Evolutionary conservation across 2,329 filamentous ascomycete genomes (phyloP).

Genomic region (Chaetomium strumarium): DNA sequence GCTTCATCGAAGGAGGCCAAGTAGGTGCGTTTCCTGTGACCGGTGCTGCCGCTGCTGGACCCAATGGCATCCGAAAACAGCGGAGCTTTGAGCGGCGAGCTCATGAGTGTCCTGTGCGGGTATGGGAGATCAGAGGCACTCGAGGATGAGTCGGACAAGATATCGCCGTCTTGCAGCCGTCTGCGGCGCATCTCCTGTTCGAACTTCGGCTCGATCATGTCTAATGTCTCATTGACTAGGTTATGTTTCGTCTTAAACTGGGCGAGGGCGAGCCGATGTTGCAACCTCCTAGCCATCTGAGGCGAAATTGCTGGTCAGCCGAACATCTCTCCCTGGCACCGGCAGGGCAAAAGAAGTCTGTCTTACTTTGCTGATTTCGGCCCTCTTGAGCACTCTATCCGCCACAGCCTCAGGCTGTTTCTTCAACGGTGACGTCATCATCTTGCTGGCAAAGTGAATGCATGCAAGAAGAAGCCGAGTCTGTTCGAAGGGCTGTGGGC

Average conservation of each 20-base stretch:
- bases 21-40: conserved; percentile 60
- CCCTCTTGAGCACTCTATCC: conserved; percentile 65
- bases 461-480: conserved; percentile 8
- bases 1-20: conserved; percentile 51
- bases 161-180: conserved; percentile 63
- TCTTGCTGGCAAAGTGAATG: conserved; percentile 25
- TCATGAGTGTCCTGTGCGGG: conserved; percentile 64
- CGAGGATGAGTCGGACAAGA: conserved; percentile 81
- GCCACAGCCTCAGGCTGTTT: conserved; percentile 59
- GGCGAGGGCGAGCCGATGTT: conserved; percentile 89
- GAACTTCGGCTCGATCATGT: conserved; percentile 77
- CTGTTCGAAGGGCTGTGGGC: conserved; percentile 16
- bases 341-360: conserved; percentile 21
- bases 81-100: conserved; percentile 75
- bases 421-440: conserved; percentile 57
- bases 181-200: conserved; percentile 73
- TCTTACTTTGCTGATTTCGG: conserved; percentile 68
- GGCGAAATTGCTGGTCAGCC: conserved; percentile 19
- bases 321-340: not conserved
- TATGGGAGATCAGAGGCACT: conserved; percentile 73
- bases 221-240: conserved; percentile 84
- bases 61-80: conserved; percentile 79
- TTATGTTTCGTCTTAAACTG: conserved; percentile 97
- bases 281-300: conserved; percentile 86
- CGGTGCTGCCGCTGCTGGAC: conserved; percentile 61